A percentile compares a stretch with the other conserved stretches of the same genome.
Conservation (phyloP, 2,329 filamentous ascomycete species). For the Sporothrix mexicana region DNA sequence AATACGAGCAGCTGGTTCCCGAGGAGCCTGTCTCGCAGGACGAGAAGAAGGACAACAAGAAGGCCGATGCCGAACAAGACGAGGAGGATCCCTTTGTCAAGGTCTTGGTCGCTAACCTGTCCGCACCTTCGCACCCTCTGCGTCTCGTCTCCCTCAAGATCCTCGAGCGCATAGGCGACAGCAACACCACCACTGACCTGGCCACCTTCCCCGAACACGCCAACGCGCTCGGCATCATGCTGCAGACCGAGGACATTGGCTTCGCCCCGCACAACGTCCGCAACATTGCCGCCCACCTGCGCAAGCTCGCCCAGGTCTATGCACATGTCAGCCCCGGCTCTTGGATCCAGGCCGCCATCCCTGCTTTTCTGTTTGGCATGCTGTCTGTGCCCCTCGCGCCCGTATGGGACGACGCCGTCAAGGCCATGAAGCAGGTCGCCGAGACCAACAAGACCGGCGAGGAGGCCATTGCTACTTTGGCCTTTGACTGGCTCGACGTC, state of each 20-base stretch:
- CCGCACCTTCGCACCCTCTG: conserved; percentile 74
- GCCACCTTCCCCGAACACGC: conserved; percentile 56
- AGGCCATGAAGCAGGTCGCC: conserved; percentile 75
- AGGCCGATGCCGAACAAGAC: conserved; percentile 44
- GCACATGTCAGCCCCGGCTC: conserved; percentile 61
- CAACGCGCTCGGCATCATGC: conserved; percentile 66
- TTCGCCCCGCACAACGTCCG: conserved; percentile 78
- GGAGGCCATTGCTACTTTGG: conserved; percentile 70
- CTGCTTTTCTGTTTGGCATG: conserved; percentile 85
- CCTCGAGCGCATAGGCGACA: conserved; percentile 50
- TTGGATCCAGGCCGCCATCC: conserved; percentile 74
- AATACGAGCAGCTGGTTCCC: conserved; percentile 55
- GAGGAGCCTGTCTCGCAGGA: conserved; percentile 11
- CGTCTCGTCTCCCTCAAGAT: conserved; percentile 76
- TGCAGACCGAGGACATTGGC: conserved; percentile 79
- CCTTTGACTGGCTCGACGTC: conserved; percentile 76
- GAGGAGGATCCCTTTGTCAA: conserved; percentile 67
- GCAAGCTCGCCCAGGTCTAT: conserved; percentile 74
- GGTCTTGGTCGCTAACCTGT: conserved; percentile 74
- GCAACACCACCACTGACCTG: conserved; percentile 52
- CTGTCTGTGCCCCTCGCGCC: conserved; percentile 84
- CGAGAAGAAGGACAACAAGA: conserved; percentile 19
- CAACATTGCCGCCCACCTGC: conserved; percentile 81
- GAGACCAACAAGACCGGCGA: conserved; percentile 71
- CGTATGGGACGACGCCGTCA: conserved; percentile 83